Evolutionary conservation across 2,329 filamentous ascomycete species (phyloP).

Genomic region (Trichothecium sympodiale): DNA sequence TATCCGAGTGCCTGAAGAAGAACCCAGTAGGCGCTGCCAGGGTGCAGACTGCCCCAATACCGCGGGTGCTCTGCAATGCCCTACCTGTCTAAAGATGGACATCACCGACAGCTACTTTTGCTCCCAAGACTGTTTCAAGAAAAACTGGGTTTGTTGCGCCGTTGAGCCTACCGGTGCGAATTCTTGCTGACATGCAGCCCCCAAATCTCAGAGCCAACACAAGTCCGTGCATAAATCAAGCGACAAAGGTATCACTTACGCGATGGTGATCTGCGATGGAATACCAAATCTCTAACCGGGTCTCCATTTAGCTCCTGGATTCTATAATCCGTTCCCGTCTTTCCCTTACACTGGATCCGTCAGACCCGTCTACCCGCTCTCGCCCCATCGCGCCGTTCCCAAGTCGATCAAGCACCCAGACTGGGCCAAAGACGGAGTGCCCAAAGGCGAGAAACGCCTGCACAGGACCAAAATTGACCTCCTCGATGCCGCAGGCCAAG

Average conservation of each 20-base stretch:
- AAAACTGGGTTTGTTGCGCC: slow-evolving; percentile 69
- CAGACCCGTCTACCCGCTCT: slow-evolving; percentile 79
- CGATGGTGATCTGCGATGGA: too few relatives aligned
- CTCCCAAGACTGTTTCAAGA: slow-evolving; percentile 97
- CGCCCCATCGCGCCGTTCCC: slow-evolving; percentile 59
- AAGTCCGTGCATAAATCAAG: slow-evolving; percentile 56
- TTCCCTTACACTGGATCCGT: slow-evolving; percentile 73
- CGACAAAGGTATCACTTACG: background rate
- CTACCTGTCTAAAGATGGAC: slow-evolving; percentile 83
- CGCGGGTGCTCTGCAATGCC: slow-evolving; percentile 79
- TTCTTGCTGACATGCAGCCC: slow-evolving; percentile 1
- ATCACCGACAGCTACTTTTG: slow-evolving; percentile 91
- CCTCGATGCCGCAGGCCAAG: slow-evolving; percentile 67
- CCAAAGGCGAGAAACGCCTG: slow-evolving; percentile 46
- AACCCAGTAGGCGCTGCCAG: slow-evolving; percentile 57
- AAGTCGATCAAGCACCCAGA: slow-evolving; percentile 74
- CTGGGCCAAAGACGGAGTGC: slow-evolving; percentile 75
- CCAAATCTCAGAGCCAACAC: slow-evolving; percentile 61
- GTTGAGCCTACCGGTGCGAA: background rate
- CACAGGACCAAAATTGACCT: slow-evolving; percentile 73
- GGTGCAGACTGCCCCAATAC: slow-evolving; percentile 78
- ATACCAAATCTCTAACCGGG: slow-evolving; percentile 61
- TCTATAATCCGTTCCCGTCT: slow-evolving; percentile 84
- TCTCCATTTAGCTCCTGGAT: slow-evolving; percentile 81
- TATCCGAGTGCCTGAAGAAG: background rate